Percentiles rank a stretch among this genome's conserved stretches.
These are phyloP conservation scores for Diplocarpon mali DNA, from an alignment of 2,329 filamentous ascomycete genomes.

Conservation along the genomic window DNA sequence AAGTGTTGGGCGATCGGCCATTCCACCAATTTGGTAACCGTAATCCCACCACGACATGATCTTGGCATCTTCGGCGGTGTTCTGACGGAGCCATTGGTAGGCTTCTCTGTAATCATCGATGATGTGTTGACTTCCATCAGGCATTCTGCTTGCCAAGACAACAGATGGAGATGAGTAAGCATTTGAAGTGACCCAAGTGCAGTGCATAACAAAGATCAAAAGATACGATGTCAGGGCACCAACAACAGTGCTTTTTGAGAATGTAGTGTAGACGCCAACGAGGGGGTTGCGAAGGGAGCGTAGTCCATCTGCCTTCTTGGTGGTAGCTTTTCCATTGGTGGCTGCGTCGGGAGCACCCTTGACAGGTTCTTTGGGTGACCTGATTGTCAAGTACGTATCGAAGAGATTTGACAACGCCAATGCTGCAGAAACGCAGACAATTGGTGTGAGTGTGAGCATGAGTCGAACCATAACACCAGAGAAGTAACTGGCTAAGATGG, in stretches of 20 bases:
- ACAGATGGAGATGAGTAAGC: constrained; percentile 98
- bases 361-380: constrained; percentile 46
- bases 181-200: constrained; percentile 98
- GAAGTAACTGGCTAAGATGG: constrained; percentile 95
- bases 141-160: constrained; percentile 81
- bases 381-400: constrained; percentile 67
- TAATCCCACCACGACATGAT: constrained; percentile 99
- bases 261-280: constrained; percentile 70
- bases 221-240: constrained; percentile 67
- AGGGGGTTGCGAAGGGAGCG: constrained; percentile 61
- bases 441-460: constrained; percentile 93
- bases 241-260: constrained; percentile 73
- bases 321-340: constrained; percentile 32
- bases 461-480: constrained; percentile 98
- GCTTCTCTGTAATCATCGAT: constrained; percentile 99
- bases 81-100: constrained; percentile 98
- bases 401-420: constrained; percentile 80
- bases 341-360: constrained; percentile 32
- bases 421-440: constrained; percentile 90
- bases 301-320: constrained; percentile 42
- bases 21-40: constrained; percentile 98
- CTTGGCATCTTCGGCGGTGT: constrained; percentile 89
- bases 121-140: constrained; percentile 93
- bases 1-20: constrained; percentile 93
- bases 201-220: constrained; percentile 89